A percentile compares a stretch with the other conserved stretches of the same genome.
These are phyloP conservation scores for Exidia glandulosa DNA, from an alignment of 768 basidiomycete species.

Conservation along the genomic window DNA sequence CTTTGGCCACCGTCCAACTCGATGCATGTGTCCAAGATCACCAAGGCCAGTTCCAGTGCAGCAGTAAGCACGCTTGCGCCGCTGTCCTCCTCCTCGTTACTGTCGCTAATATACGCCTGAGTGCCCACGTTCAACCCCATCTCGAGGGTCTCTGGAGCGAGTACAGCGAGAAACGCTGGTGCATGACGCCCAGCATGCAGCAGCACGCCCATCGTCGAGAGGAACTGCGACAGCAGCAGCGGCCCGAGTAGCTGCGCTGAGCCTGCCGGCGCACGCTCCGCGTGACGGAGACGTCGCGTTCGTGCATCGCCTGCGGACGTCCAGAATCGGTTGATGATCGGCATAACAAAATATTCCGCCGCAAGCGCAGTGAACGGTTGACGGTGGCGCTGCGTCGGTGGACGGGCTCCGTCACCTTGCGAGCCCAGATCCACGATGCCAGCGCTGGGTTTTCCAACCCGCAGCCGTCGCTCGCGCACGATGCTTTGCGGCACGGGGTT, in stretches of 20 bases:
- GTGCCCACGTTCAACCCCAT: conserved; percentile 73
- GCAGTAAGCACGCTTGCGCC: conserved; percentile 67
- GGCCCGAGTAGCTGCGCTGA: conserved; percentile 74
- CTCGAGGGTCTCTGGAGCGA: conserved; percentile 76
- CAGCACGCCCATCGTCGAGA: conserved; percentile 67
- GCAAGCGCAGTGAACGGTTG: conserved; percentile 58
- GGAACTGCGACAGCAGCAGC: conserved; percentile 60
- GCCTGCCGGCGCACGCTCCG: conserved; percentile 47
- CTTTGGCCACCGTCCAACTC: conserved; percentile 70
- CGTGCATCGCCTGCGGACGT: conserved; percentile 80
- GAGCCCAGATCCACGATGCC: conserved; percentile 31
- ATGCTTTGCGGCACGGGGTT: conserved; percentile 49
- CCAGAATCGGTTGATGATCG: conserved; percentile 93
- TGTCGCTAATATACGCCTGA: conserved; percentile 39
- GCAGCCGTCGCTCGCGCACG: conserved; percentile 58
- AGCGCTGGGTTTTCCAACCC: conserved; percentile 39
- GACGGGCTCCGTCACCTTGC: neutral
- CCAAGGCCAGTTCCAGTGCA: conserved; percentile 65
- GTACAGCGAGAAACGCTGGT: conserved; percentile 64
- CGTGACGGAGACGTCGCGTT: conserved; percentile 59
- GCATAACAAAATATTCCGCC: conserved; percentile 80
- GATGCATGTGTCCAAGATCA: conserved; percentile 62
- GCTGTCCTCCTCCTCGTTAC: conserved; percentile 28
- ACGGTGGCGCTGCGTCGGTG: conserved; percentile 3
- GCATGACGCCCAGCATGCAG: conserved; percentile 76